Evolutionary conservation across 2,329 filamentous ascomycete genomes (phyloP), one percentile per base, ranked within the genome.

Genomic region (Alternaria panax): DNA sequence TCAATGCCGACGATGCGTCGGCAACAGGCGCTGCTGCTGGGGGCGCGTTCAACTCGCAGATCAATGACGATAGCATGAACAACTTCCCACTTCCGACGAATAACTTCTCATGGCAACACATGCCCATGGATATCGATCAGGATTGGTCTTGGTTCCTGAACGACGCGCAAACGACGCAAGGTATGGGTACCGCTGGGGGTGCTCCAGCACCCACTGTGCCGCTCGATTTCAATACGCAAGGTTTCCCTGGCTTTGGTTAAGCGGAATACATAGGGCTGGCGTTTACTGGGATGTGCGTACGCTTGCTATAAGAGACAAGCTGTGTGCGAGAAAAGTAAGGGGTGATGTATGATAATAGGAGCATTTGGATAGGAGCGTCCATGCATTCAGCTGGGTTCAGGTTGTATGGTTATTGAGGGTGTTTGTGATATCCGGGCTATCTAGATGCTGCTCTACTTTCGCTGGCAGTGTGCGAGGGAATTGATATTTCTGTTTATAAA

Each of bases 71-170:
- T 38, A 59, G 55, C 30, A 71, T 75, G 69, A 69, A 55, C 38
- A 73, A 71, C 36, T 76, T 73, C 62, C 69, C 69, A 8, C 65
- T 74, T 5, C 72, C 75, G 25, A 76, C 72, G 9, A 77, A 75
- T 42, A 76, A 74, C 59, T 77, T 78, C 58, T 66, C 57, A 2
- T 78, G 76, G 77, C 76, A 78, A 61, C 77, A 77, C 36, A 74
- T 78, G 69, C 75, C 75, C 34, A 78, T 78, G 75, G 76, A 78
- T 30, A 78, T 78, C 46, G 77, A 79, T 47, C 77, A 79, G 68
- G 78, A 80, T 53, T 80, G 78, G 78, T 75, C 69, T 34, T 79
- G 77, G 75, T 79, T 79, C 38, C 57, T 78, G 58, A 77, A 76
- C 27, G 75, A 77, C 54, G 60, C 62, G 4, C 63, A 64, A 41